Base-by-base conservation (phyloP, 306 rosid genomes). In the Hippophae rhamnoides region DNA sequence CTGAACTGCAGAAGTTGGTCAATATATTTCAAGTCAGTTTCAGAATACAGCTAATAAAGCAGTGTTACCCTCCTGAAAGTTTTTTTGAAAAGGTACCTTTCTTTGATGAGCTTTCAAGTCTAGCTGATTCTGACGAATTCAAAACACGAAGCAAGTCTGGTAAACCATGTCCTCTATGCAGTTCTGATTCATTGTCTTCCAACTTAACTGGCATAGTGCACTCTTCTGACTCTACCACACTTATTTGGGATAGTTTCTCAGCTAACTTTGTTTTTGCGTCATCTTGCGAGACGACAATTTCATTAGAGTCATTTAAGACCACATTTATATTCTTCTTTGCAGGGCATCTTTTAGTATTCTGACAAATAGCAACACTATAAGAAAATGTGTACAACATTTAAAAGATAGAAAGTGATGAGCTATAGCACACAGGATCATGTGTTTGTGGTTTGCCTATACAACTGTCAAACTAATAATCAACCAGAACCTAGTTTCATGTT, bases 201-300 rank as follows among this genome's bases (percentile, higher is more conserved):
- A 31, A 2, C 5, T 31, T 31, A 31, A 31, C 38, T 50, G 64
- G 57, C 14, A 68, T 53, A 54, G 64, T 50, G 47, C 57, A 48
- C 50, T 74, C 79, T 58, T 63, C 59, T 38, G 82, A 72, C 70
- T 83, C 95, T 14, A 68, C 89, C 78, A 78, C 74, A 81, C 78
- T 76, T 70, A 79, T 81, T 76, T 76, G 79, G 60, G 96, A 85
- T 38, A 83, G 55, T 66, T 81, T 95, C 66, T 81, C 89, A 2
- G 83, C 86, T 64, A 87, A 74, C 78, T 77, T 76, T 67, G 75
- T 52, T 68, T 79, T 80, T 62, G 60, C 83, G 50, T 86, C 85
- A 13, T 72, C 82, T 62, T 88, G 86, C 48, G 65, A 60, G 7
- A 81, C 67, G 13, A 72, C 65, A 68, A 46, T 67, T 66, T 63